These are phyloP conservation scores for Linum lewisii DNA, from an alignment of 345 rosid genomes.

Conservation along the genomic window DNA sequence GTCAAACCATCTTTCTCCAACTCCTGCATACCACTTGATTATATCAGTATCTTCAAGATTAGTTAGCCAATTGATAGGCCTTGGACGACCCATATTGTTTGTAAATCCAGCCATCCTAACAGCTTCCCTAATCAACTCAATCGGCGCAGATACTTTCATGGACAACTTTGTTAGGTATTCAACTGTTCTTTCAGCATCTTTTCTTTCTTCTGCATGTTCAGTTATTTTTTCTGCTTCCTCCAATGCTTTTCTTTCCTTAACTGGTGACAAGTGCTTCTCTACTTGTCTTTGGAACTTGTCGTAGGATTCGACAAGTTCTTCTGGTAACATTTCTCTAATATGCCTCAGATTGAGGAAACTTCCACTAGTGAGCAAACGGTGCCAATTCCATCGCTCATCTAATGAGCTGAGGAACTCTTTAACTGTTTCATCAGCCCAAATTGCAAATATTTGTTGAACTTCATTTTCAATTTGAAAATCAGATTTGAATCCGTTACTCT, in stretches of 20 bases:
- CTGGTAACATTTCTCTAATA: conserved; percentile 70
- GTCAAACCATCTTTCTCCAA: conserved; percentile 87
- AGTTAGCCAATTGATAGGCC: conserved; percentile 56
- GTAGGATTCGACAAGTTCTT: conserved; percentile 61
- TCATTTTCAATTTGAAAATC: conserved; percentile 54
- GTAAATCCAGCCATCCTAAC: conserved; percentile 79
- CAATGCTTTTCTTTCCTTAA: conserved; percentile 44
- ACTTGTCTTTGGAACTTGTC: conserved; percentile 79
- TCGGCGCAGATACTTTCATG: conserved; percentile 75
- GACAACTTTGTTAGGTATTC: conserved; percentile 66
- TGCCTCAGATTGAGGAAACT: conserved; percentile 67
- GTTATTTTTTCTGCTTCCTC: conserved; percentile 57
- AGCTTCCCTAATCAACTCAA: conserved; percentile 72
- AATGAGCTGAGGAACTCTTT: conserved; percentile 62
- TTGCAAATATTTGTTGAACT: conserved; percentile 49
- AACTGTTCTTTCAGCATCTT: conserved; percentile 56
- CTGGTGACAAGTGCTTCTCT: conserved; percentile 57
- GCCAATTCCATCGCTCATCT: conserved; percentile 75
- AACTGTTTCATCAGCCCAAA: conserved; percentile 74
- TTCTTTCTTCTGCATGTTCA: conserved; percentile 55
- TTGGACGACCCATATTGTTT: conserved; percentile 84
- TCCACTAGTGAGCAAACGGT: conserved; percentile 67
- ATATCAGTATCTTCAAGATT: conserved; percentile 79
- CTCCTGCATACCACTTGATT: conserved; percentile 88
- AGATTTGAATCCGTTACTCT: conserved; percentile 38